These are phyloP conservation scores for Tephrocybe sp. DNA, from an alignment of 768 basidiomycete species.

Conservation along the genomic window DNA sequence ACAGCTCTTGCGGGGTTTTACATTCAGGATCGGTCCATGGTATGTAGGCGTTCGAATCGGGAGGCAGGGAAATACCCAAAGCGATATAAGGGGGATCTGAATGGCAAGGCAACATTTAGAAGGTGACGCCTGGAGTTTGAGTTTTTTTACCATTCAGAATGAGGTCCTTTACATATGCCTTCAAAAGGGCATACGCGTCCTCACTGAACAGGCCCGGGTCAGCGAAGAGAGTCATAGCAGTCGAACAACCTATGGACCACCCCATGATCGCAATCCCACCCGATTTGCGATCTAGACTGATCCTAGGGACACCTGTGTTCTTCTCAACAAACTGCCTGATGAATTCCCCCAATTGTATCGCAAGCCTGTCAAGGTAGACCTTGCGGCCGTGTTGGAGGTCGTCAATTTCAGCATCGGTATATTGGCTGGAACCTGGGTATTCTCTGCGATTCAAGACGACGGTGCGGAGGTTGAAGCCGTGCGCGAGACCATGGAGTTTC, in stretches of 20 bases:
- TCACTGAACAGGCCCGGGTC: slow-evolving; percentile 20
- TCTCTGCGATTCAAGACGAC: slow-evolving; percentile 29
- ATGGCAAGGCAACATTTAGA: not conserved
- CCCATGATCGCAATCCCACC: slow-evolving; percentile 36
- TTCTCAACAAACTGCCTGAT: slow-evolving; percentile 26
- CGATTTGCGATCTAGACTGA: slow-evolving; percentile 20
- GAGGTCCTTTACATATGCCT: slow-evolving; percentile 27
- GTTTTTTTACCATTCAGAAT: slow-evolving; percentile 28
- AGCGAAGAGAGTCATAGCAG: slow-evolving; percentile 26
- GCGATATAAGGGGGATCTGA: slow-evolving; percentile 29
- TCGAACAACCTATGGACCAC: slow-evolving; percentile 35
- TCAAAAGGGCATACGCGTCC: slow-evolving; percentile 21
- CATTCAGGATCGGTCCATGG: slow-evolving; percentile 21
- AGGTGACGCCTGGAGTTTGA: not conserved
- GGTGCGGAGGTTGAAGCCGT: slow-evolving; percentile 23
- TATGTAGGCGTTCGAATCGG: slow-evolving; percentile 14
- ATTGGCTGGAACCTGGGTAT: slow-evolving; percentile 31
- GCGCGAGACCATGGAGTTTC: slow-evolving; percentile 20
- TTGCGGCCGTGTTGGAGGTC: slow-evolving; percentile 23
- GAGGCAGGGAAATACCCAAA: slow-evolving; percentile 25
- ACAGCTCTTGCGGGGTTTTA: slow-evolving; percentile 21
- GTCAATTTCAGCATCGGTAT: slow-evolving; percentile 29
- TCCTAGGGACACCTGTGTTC: slow-evolving; percentile 21
- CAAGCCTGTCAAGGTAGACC: slow-evolving; percentile 25
- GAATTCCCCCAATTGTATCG: slow-evolving; percentile 24